Conservation (phyloP, 129 eudicot species). For the Flaveria ramosissima region DNA sequence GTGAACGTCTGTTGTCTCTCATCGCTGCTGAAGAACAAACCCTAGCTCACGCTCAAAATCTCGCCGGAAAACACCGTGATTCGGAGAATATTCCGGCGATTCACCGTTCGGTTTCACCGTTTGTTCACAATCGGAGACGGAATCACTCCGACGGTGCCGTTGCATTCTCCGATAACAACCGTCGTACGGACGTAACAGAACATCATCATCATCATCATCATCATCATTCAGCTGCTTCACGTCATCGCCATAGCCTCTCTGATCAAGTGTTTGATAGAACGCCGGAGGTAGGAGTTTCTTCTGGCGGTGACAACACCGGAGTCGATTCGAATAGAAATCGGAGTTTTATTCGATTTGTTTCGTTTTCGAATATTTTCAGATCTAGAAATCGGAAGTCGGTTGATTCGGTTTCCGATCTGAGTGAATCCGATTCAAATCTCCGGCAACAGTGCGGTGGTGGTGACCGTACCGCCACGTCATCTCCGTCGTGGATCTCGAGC, state of each 20-base stretch:
- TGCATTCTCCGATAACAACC: background rate
- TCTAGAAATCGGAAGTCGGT: slow-evolving; percentile 46
- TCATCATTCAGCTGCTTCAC: slow-evolving; percentile 19
- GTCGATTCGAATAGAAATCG: slow-evolving; percentile 26
- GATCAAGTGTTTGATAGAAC: slow-evolving; percentile 55
- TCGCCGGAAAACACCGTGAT: slow-evolving; percentile 36
- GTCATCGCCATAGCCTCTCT: slow-evolving; percentile 31
- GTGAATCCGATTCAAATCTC: slow-evolving; percentile 21
- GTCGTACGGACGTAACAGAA: background rate
- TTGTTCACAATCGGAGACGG: slow-evolving; percentile 42
- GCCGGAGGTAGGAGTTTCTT: slow-evolving; percentile 50
- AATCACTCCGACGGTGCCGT: slow-evolving; percentile 34
- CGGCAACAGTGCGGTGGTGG: slow-evolving; percentile 25
- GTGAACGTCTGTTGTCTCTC: slow-evolving; percentile 50
- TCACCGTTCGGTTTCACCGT: slow-evolving; percentile 70
- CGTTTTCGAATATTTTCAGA: slow-evolving; percentile 54
- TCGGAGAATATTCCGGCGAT: slow-evolving; percentile 33
- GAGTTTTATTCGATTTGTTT: slow-evolving; percentile 30
- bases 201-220: background rate
- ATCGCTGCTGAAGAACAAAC: slow-evolving; percentile 55
- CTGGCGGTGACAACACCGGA: slow-evolving; percentile 1
- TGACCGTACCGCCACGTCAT: slow-evolving; percentile 29
- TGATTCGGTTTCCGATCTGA: slow-evolving; percentile 19
- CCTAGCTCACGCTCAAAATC: slow-evolving; percentile 19
- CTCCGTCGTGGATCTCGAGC: slow-evolving; percentile 62